These are phyloP conservation scores for Candida frijolesensis DNA, from an alignment of 1,139 yeast species.

Conservation along the genomic window DNA sequence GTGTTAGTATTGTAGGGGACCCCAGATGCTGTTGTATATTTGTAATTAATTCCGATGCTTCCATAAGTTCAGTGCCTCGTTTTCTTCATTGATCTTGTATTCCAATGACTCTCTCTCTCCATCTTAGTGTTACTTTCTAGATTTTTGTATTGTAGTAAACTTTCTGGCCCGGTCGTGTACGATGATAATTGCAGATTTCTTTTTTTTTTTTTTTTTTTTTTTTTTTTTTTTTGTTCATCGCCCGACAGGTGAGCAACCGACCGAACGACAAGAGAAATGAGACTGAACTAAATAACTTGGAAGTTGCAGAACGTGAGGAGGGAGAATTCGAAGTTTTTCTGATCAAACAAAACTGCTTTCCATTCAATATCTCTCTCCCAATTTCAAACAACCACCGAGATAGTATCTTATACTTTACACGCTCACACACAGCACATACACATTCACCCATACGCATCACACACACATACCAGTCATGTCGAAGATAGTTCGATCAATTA, in stretches of 20 bases:
- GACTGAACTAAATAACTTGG: neutral
- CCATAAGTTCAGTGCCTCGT: too few relatives aligned
- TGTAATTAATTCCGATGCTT: too few relatives aligned
- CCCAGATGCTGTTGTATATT: too few relatives aligned
- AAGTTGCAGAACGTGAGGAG: neutral
- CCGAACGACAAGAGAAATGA: too few relatives aligned
- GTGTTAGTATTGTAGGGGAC: too few relatives aligned
- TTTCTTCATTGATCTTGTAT: too few relatives aligned
- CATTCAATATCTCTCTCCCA: neutral
- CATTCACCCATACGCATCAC: neutral
- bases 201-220: neutral
- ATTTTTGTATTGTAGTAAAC: too few relatives aligned
- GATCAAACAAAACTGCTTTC: neutral
- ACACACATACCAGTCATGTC: slow-evolving; percentile 47
- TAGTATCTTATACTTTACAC: neutral
- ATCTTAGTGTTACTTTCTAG: too few relatives aligned
- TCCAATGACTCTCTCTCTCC: too few relatives aligned
- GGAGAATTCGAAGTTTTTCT: neutral
- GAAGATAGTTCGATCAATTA: slow-evolving; percentile 81
- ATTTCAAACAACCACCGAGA: neutral
- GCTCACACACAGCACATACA: neutral
- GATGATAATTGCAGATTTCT: neutral
- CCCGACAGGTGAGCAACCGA: neutral
- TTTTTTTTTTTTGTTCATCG: neutral
- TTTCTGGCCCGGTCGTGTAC: neutral